A percentile compares a stretch with the other conserved stretches of the same genome.
phyloP scores from a whole-genome alignment of 768 basidiomycete genomes.

The Nidula microcarpa region DNA sequence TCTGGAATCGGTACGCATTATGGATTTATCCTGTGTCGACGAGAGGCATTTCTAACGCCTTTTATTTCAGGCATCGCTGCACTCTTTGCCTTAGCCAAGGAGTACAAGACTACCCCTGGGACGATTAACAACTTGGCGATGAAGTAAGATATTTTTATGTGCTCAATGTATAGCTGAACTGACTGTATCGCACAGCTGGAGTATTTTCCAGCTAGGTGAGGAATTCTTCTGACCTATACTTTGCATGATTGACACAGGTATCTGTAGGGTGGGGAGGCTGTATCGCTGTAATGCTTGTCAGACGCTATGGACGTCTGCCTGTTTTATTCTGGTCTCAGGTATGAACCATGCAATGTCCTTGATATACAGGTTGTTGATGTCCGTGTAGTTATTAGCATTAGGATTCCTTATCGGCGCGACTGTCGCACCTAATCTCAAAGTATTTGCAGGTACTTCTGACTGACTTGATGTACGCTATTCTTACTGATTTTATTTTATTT shows the following conservation, averaged over 20 bases:
- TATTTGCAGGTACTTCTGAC: slow-evolving; percentile 44
- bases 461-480: not conserved
- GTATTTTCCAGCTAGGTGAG: slow-evolving; percentile 59
- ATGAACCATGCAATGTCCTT: slow-evolving; percentile 2
- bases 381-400: slow-evolving; percentile 43
- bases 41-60: not conserved
- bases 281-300: slow-evolving; percentile 59
- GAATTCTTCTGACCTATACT: not conserved
- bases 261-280: slow-evolving; percentile 53
- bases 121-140: slow-evolving; percentile 63
- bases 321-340: slow-evolving; percentile 73
- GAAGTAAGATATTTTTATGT: slow-evolving; percentile 26
- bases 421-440: slow-evolving; percentile 51
- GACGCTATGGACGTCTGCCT: slow-evolving; percentile 61
- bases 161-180: not conserved
- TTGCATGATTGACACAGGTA: not conserved
- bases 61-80: slow-evolving; percentile 46
- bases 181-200: slow-evolving; percentile 49
- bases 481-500: not conserved
- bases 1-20: slow-evolving; percentile 50
- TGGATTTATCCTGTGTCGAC: not conserved
- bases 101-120: slow-evolving; percentile 51
- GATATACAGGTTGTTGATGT: not conserved
- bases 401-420: slow-evolving; percentile 44
- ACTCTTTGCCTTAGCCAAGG: slow-evolving; percentile 55